Evolutionary conservation across 2,329 filamentous ascomycete genomes (phyloP), one percentile per base, ranked within the genome.

Genomic region (Penicillium sp.): DNA sequence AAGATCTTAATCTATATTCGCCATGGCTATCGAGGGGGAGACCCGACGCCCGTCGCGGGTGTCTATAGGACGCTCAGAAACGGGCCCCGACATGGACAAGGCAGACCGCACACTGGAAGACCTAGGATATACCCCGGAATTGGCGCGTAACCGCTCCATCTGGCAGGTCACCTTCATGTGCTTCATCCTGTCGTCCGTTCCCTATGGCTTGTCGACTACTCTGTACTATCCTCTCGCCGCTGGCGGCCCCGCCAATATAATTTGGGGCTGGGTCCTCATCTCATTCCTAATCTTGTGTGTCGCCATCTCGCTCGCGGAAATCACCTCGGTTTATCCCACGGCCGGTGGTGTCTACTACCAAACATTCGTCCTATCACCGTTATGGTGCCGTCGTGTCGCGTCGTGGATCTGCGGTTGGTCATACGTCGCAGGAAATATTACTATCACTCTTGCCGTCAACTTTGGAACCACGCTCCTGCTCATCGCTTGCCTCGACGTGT

Each of bases 401-500:
- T 80, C 76, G 8, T 86, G 81, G 77, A 77, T 85, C 23, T 83
- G 81, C 4, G 83, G 83, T 4, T 86, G 84, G 82, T 65, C 84
- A 16, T 88, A 86, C 63, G 77, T 87, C 22, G 81, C 88, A 45
- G 86, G 86, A 52, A 89, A 89, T 70, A 85, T 88, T 64, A 87
- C 84, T 51, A 89, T 85, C 40, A 85, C 82, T 0, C 71, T 86
- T 0, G 81, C 86, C 13, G 84, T 84, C 1, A 86, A 86, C 63
- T 86, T 89, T 58, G 86, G 84, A 64, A 77, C 74, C 24, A 69
- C 75, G 3, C 65, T 76, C 27, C 76, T 79, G 61, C 61, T 78
- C 46, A 65, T 76, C 50, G 74, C 70, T 28, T 79, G 75, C 55
- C 71, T 79, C 64, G 77, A 79, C 56, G 70, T 78, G 50, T 79